These are phyloP conservation scores for Sporothrix variecibatus DNA, from an alignment of 2,329 filamentous ascomycete genomes.

Conservation along the genomic window DNA sequence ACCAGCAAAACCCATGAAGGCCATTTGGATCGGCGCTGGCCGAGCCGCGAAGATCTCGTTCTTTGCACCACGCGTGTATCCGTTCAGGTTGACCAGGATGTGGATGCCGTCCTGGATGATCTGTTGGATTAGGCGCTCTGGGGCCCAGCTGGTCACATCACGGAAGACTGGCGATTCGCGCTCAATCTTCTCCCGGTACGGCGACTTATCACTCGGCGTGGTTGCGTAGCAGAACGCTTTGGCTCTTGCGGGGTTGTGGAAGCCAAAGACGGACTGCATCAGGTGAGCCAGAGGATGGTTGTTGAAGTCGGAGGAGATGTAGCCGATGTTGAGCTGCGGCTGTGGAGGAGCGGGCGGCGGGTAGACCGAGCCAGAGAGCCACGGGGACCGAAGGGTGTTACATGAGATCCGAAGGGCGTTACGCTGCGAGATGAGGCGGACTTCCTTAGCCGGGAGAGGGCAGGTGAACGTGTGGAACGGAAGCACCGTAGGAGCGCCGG, in stretches of 20 bases:
- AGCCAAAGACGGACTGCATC: constrained; percentile 97
- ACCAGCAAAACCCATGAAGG: constrained; percentile 98
- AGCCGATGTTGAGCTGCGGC: constrained; percentile 87
- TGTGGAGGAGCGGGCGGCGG: constrained; percentile 80
- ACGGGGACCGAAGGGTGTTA: constrained; percentile 81
- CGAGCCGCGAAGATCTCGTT: constrained; percentile 97
- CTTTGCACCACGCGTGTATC: constrained; percentile 92
- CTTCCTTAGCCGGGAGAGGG: constrained; percentile 85
- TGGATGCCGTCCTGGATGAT: constrained; percentile 88
- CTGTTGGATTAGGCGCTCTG: constrained; percentile 80
- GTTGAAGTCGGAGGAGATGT: constrained; percentile 98
- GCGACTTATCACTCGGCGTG: constrained; percentile 83
- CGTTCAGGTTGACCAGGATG: constrained; percentile 95
- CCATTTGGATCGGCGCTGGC: constrained; percentile 96
- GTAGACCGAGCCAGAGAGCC: constrained; percentile 80
- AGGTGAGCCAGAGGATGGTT: constrained; percentile 95
- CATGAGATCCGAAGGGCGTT: constrained; percentile 93
- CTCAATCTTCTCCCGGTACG: constrained; percentile 91
- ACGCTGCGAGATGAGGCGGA: constrained; percentile 90
- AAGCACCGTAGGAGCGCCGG: constrained; percentile 87
- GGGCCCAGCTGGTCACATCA: constrained; percentile 83
- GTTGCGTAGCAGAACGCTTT: constrained; percentile 96
- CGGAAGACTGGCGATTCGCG: constrained; percentile 86
- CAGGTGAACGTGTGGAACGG: constrained; percentile 98
- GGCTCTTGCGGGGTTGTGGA: constrained; percentile 73